phyloP scores from a whole-genome alignment of 192 early-diverging fungal species.

The Entomortierella parvispora region DNA sequence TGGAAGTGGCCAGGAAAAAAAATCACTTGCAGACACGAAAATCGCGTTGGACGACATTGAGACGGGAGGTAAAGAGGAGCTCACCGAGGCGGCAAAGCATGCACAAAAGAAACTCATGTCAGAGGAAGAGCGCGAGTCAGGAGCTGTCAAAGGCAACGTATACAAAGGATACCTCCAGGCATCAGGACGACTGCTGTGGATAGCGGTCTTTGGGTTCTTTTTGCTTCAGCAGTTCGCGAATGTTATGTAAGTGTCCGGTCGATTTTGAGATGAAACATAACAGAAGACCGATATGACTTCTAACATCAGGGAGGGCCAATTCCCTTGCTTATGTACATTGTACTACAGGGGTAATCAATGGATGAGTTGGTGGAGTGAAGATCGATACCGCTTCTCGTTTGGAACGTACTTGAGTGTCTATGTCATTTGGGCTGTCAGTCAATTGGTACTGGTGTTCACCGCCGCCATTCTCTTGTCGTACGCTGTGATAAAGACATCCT shows the following conservation, averaged over 20 bases:
- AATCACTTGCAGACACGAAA: background rate
- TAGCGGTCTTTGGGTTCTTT: background rate
- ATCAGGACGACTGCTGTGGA: conserved; percentile 30
- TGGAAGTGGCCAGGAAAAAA: background rate
- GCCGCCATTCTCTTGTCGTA: background rate
- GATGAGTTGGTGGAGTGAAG: conserved; percentile 4
- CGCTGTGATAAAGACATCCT: background rate
- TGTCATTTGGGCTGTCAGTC: conserved; percentile 4
- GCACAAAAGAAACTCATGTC: conserved; percentile 76
- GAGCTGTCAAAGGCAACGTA: conserved; percentile 64
- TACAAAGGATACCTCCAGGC: conserved; percentile 65
- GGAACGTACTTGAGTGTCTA: conserved; percentile 5
- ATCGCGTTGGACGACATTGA: conserved; percentile 17
- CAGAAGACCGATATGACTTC: conserved; percentile 71
- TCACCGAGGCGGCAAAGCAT: conserved; percentile 77
- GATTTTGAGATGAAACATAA: conserved; percentile 73
- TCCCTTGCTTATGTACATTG: no score
- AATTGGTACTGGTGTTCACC: background rate
- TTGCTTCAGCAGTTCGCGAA: conserved; percentile 1
- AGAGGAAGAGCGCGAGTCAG: conserved; percentile 79
- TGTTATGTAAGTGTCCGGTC: conserved; percentile 50
- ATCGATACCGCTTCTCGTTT: background rate
- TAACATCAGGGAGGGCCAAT: no score
- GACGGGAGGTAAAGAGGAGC: background rate
- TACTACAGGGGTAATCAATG: conserved; percentile 4